A percentile compares a stretch with the other conserved stretches of the same genome.
These are phyloP conservation scores for Cercospora sojina DNA, from an alignment of 2,329 filamentous ascomycete species.

Conservation along the genomic window DNA sequence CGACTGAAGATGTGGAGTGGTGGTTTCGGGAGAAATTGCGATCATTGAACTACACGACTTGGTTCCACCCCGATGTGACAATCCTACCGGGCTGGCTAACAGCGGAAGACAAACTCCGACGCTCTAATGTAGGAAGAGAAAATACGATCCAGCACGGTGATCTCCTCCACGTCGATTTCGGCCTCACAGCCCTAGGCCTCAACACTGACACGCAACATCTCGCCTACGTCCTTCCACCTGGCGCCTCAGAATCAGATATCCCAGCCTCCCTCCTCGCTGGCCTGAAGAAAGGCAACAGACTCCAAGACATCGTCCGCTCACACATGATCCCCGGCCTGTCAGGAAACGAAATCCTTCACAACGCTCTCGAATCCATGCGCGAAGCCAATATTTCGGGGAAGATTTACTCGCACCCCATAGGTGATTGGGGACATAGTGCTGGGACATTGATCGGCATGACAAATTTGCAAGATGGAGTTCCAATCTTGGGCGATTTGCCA, in stretches of 20 bases:
- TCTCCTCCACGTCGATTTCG: constrained; percentile 27
- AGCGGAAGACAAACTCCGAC: background rate
- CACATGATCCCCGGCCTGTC: constrained; percentile 22
- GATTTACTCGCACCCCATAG: constrained; percentile 27
- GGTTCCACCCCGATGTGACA: constrained; percentile 27
- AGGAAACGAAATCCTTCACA: constrained; percentile 22
- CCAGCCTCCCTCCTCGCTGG: constrained; percentile 20
- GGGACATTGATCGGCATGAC: constrained; percentile 27
- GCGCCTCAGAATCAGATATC: constrained; percentile 15
- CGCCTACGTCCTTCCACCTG: constrained; percentile 23
- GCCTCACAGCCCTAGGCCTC: constrained; percentile 24
- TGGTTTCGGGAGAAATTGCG: constrained; percentile 27
- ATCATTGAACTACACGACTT: constrained; percentile 25
- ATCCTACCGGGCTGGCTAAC: constrained; percentile 12
- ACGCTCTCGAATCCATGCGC: constrained; percentile 14
- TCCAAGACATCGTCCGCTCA: constrained; percentile 25
- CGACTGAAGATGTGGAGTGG: constrained; percentile 27
- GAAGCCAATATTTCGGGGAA: constrained; percentile 18
- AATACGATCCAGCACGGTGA: constrained; percentile 20
- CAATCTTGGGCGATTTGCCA: constrained; percentile 24
- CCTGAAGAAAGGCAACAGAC: constrained; percentile 20
- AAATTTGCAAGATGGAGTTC: constrained; percentile 25
- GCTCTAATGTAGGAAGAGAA: background rate
- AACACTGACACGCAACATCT: constrained; percentile 30
- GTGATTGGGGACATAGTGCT: constrained; percentile 28